These are phyloP conservation scores for Hippophae rhamnoides DNA, from an alignment of 306 rosid genomes.

Conservation along the genomic window DNA sequence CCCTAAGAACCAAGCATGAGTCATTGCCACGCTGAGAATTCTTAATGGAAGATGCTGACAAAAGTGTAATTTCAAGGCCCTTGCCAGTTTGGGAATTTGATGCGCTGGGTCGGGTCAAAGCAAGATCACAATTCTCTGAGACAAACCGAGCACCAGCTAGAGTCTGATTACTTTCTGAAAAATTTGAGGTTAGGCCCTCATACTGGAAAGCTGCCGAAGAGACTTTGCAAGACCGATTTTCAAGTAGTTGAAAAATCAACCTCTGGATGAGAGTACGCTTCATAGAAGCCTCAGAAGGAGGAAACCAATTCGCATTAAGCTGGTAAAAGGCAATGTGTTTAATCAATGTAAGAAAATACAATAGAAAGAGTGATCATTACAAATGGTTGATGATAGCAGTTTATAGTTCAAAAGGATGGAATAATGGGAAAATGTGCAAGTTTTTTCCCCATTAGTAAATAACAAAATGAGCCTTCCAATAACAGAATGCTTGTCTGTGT, in stretches of 20 bases:
- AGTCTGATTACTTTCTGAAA: slow-evolving; percentile 30
- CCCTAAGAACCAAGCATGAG: slow-evolving; percentile 72
- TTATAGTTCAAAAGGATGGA: no score
- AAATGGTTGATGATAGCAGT: no score
- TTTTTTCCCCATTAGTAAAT: no score
- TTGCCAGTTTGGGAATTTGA: slow-evolving; percentile 37
- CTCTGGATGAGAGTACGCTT: slow-evolving; percentile 85
- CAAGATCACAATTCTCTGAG: slow-evolving; percentile 32
- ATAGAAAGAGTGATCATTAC: slow-evolving; percentile 2
- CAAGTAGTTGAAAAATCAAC: slow-evolving; percentile 61
- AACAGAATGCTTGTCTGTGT: no score
- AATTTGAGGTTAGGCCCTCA: slow-evolving; percentile 22
- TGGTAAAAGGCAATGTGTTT: slow-evolving; percentile 23
- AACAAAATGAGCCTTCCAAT: no score
- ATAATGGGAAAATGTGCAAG: no score
- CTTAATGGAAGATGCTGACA: slow-evolving; percentile 52
- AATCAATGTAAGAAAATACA: no score
- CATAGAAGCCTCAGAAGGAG: slow-evolving; percentile 77
- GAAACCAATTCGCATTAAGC: slow-evolving; percentile 86
- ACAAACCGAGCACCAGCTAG: slow-evolving; percentile 26
- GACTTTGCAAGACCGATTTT: slow-evolving; percentile 33
- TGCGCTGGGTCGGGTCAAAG: slow-evolving; percentile 24
- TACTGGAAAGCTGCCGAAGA: slow-evolving; percentile 45
- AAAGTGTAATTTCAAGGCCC: slow-evolving; percentile 70
- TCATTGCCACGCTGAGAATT: slow-evolving; percentile 42